Evolutionary conservation across 352 stramenopile genomes (phyloP).

Genomic region (Phytopythium cucurbitacearum): DNA sequence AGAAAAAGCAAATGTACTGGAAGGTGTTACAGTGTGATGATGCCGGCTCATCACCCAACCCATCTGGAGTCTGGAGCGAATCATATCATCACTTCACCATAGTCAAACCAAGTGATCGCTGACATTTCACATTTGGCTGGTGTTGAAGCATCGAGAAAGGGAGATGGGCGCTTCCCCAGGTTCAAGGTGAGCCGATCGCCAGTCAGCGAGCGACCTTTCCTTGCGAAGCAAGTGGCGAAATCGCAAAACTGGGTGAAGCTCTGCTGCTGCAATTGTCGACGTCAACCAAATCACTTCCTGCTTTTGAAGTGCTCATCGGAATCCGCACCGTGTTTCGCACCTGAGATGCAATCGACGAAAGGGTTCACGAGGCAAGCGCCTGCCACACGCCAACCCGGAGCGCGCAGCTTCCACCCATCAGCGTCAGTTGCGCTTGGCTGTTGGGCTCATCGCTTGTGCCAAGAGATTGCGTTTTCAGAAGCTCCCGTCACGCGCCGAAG

Average conservation of each 20-base stretch:
- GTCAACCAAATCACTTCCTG: neutral
- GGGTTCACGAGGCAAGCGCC: no score
- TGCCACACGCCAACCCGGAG: no score
- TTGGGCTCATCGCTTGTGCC: no score
- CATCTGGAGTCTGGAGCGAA: slow-evolving; percentile 2
- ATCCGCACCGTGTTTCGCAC: no score
- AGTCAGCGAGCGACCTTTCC: slow-evolving; percentile 1
- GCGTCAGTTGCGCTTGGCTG: no score
- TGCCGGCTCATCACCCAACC: neutral
- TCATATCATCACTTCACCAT: slow-evolving; percentile 1
- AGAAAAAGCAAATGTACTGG: neutral
- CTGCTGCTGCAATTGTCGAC: neutral
- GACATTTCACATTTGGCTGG: no score
- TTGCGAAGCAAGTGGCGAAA: neutral
- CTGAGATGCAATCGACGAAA: no score
- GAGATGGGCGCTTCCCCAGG: slow-evolving; percentile 1
- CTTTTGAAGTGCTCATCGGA: no score
- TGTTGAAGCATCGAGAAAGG: slow-evolving; percentile 6
- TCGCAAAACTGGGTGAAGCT: neutral
- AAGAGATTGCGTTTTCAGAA: slow-evolving; percentile 82
- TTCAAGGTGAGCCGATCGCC: slow-evolving; percentile 2
- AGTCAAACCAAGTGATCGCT: neutral
- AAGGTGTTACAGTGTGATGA: neutral
- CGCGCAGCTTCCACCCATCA: no score
- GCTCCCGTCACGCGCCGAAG: slow-evolving; percentile 45